phyloP scores from a whole-genome alignment of 305 asterid genomes.

The Lippia alba region DNA sequence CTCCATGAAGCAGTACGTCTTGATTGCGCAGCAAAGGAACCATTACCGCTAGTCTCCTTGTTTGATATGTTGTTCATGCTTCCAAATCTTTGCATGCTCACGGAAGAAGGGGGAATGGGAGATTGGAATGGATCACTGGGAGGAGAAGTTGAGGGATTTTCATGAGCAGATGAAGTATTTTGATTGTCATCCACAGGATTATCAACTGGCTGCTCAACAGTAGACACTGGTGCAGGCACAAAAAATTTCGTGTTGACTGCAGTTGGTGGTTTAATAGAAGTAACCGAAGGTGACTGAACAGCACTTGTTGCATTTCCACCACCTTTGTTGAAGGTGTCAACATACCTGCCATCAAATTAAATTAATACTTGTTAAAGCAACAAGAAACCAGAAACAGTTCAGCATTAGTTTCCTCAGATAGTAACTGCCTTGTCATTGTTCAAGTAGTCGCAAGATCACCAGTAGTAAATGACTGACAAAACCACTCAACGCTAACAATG shows the following conservation, averaged over 20 bases:
- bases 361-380: slow-evolving; percentile 9
- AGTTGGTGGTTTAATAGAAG: slow-evolving; percentile 62
- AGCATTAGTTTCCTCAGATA: background rate
- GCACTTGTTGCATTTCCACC: slow-evolving; percentile 67
- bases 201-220: slow-evolving; percentile 51
- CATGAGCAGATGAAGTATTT: slow-evolving; percentile 38
- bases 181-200: slow-evolving; percentile 37
- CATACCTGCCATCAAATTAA: slow-evolving; percentile 63
- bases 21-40: slow-evolving; percentile 46
- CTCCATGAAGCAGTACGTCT: slow-evolving; percentile 89
- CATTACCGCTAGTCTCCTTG: slow-evolving; percentile 36
- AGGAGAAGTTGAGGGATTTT: slow-evolving; percentile 49
- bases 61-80: slow-evolving; percentile 71
- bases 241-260: slow-evolving; percentile 69
- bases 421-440: background rate
- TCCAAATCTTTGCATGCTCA: slow-evolving; percentile 64
- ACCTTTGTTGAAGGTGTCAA: slow-evolving; percentile 90
- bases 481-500: background rate
- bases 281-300: slow-evolving; percentile 69
- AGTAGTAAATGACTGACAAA: slow-evolving; percentile 6
- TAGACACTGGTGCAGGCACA: slow-evolving; percentile 65
- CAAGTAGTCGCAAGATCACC: slow-evolving; percentile 3
- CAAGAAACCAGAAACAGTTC: background rate
- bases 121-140: slow-evolving; percentile 45
- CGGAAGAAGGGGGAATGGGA: slow-evolving; percentile 44